phyloP scores from a whole-genome alignment of 306 rosid genomes.

The Adenanthera pavonina region DNA sequence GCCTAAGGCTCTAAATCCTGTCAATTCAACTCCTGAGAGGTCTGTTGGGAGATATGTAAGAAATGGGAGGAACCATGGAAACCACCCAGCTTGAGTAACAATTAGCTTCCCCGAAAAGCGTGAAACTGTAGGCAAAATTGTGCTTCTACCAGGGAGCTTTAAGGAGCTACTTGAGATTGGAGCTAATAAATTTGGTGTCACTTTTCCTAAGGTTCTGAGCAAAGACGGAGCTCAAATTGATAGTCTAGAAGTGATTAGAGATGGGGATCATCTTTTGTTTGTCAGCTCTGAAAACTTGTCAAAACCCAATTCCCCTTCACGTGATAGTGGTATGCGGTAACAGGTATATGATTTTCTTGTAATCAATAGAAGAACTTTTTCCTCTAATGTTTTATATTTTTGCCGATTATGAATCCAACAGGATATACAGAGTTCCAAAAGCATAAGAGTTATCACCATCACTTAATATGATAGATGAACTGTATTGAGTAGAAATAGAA shows the following conservation, averaged over 20 bases:
- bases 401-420: neutral
- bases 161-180: slow-evolving; percentile 77
- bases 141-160: slow-evolving; percentile 68
- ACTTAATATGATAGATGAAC: neutral
- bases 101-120: slow-evolving; percentile 77
- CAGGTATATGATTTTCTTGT: neutral
- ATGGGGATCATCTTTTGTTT: slow-evolving; percentile 80
- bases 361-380: neutral
- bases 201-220: slow-evolving; percentile 50
- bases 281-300: slow-evolving; percentile 33
- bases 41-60: slow-evolving; percentile 64
- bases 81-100: slow-evolving; percentile 53
- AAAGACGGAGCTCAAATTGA: slow-evolving; percentile 82
- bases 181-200: slow-evolving; percentile 64
- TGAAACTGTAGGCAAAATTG: slow-evolving; percentile 66
- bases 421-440: neutral
- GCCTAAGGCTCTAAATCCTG: slow-evolving; percentile 49
- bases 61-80: slow-evolving; percentile 35
- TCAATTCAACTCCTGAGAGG: slow-evolving; percentile 48
- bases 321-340: slow-evolving; percentile 16
- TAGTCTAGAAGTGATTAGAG: slow-evolving; percentile 79
- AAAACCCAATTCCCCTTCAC: slow-evolving; percentile 14
- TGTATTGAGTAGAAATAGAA: slow-evolving; percentile 7
- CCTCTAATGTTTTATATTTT: neutral
- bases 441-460: neutral